Evolutionary conservation across 2,329 filamentous ascomycete genomes (phyloP).

Genomic region (Botrytis byssoidea): DNA sequence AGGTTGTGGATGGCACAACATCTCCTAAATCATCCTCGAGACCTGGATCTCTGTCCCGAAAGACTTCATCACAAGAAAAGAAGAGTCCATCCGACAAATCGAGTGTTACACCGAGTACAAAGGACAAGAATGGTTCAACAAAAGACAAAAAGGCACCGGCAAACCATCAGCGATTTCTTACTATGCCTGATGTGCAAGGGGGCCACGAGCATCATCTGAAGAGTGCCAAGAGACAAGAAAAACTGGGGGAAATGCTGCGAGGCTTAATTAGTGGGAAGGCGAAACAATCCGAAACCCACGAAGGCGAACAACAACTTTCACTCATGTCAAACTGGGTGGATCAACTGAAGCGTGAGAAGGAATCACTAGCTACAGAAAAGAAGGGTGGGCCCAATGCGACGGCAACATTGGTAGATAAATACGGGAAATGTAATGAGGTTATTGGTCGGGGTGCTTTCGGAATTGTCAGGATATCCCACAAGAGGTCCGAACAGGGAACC

Average conservation of each 20-base stretch:
- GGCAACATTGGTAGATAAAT: conserved; percentile 86
- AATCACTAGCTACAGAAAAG: conserved; percentile 71
- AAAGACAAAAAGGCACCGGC: conserved; percentile 36
- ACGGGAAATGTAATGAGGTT: conserved; percentile 97
- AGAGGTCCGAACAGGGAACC: conserved; percentile 76
- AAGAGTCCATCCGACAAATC: conserved; percentile 33
- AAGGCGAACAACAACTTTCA: conserved; percentile 77
- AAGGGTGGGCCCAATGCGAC: conserved; percentile 73
- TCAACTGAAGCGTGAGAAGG: conserved; percentile 84
- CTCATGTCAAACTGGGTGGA: conserved; percentile 96
- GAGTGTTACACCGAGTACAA: conserved; percentile 29
- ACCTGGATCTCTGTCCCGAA: conserved; percentile 45
- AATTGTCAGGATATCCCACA: conserved; percentile 96
- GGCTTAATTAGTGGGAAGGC: conserved; percentile 79
- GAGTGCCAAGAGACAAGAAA: conserved; percentile 89
- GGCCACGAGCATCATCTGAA: conserved; percentile 86
- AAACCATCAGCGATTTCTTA: conserved; percentile 49
- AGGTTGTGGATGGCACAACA: conserved; percentile 26
- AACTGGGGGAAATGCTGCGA: conserved; percentile 87
- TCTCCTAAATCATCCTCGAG: conserved; percentile 33
- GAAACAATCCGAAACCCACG: conserved; percentile 63
- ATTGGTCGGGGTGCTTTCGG: conserved; percentile 95
- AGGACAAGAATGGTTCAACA: conserved; percentile 21
- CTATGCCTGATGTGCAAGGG: conserved; percentile 55
- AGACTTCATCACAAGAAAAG: conserved; percentile 47